phyloP scores from a whole-genome alignment of 2,329 filamentous ascomycete genomes.

The Trichoderma koningiopsis region DNA sequence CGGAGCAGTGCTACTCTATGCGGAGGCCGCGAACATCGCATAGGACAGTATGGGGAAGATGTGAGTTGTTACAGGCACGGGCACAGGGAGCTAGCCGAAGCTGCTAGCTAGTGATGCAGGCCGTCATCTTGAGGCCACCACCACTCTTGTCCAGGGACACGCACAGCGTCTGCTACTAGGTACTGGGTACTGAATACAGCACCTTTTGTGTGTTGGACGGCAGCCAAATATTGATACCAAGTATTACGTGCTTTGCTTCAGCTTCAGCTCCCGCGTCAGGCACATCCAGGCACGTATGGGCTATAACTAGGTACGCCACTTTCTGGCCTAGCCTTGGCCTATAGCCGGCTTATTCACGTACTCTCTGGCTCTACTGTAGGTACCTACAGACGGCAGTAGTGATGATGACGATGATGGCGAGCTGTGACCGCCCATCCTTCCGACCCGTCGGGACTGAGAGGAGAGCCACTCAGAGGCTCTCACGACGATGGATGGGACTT shows the following conservation, averaged over 20 bases:
- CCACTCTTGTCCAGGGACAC: neutral
- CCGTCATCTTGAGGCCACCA: slow-evolving; percentile 7
- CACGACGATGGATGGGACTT: neutral
- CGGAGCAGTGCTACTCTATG: neutral
- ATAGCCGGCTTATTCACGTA: neutral
- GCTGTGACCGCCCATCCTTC: neutral
- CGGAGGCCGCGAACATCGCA: neutral
- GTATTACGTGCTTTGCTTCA: neutral
- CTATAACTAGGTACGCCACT: slow-evolving; percentile 13
- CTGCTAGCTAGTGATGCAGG: neutral
- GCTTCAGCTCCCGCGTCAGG: slow-evolving; percentile 11
- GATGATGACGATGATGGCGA: neutral
- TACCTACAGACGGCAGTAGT: neutral
- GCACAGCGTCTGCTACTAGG: neutral
- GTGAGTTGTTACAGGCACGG: slow-evolving; percentile 10
- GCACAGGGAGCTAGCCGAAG: slow-evolving; percentile 14
- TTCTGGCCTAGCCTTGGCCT: neutral
- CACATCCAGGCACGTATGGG: slow-evolving; percentile 23
- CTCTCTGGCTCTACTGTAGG: neutral
- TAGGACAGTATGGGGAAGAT: neutral
- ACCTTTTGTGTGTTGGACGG: neutral
- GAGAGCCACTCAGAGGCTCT: neutral
- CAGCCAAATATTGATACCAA: no score
- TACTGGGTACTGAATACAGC: neutral
- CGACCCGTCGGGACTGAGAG: neutral